These are phyloP conservation scores for Xerocomellus chrysenteron DNA, from an alignment of 768 basidiomycete species.

Conservation along the genomic window DNA sequence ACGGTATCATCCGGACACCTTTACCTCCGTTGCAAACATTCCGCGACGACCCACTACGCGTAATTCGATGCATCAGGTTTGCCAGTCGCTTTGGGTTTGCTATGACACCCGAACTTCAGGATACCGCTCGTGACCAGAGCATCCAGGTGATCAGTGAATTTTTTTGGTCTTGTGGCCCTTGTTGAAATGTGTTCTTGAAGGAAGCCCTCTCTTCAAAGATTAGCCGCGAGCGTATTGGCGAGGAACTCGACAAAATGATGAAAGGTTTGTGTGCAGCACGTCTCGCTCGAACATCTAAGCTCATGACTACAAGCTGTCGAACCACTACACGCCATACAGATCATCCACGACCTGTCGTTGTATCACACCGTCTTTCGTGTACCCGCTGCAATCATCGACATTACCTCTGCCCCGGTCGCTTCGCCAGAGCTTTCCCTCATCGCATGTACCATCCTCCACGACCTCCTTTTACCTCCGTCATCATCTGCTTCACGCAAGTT, in stretches of 20 bases:
- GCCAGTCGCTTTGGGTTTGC: conserved; percentile 86
- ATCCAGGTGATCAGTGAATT: conserved; percentile 53
- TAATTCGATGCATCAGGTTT: conserved; percentile 89
- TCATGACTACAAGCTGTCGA: conserved; percentile 54
- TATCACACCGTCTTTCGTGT: conserved; percentile 67
- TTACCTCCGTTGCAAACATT: conserved; percentile 86
- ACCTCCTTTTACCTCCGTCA: conserved; percentile 38
- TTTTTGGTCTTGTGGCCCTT: neutral
- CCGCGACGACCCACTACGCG: conserved; percentile 88
- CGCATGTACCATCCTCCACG: conserved; percentile 58
- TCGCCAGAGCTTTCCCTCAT: conserved; percentile 46
- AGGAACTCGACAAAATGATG: conserved; percentile 93
- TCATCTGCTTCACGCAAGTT: conserved; percentile 11
- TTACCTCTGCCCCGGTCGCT: conserved; percentile 45
- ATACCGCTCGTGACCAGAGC: conserved; percentile 55
- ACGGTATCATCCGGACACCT: conserved; percentile 84
- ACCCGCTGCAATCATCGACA: conserved; percentile 41
- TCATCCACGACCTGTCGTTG: conserved; percentile 74
- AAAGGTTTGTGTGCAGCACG: conserved; percentile 49
- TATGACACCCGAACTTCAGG: conserved; percentile 64
- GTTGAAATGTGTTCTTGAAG: conserved; percentile 32
- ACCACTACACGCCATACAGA: conserved; percentile 68
- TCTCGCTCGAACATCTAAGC: neutral
- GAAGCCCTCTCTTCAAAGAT: conserved; percentile 75
- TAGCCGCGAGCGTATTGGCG: conserved; percentile 86